A percentile compares a stretch with the other conserved stretches of the same genome.
Evolutionary conservation across 1,139 yeast species (phyloP).

Genomic region (Suhomyces yuchorum): DNA sequence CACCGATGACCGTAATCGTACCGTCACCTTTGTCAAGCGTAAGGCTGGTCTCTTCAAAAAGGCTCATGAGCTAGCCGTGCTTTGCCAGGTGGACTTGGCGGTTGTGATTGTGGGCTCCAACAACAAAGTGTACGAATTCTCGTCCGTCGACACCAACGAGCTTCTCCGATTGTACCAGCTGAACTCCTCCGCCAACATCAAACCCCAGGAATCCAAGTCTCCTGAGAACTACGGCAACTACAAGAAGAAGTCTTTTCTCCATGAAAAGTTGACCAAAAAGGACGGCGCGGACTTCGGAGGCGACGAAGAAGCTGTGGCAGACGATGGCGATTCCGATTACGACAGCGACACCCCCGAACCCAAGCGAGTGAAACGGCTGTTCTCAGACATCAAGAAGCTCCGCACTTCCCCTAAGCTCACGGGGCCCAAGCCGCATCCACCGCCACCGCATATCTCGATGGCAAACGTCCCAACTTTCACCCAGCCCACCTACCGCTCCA

Average conservation of each 20-base stretch:
- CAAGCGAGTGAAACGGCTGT: constrained; percentile 26
- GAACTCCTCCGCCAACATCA: constrained; percentile 18
- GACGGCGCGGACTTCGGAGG: constrained; percentile 16
- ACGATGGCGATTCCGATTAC: constrained; percentile 31
- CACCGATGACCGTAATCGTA: constrained; percentile 82
- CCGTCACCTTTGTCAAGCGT: constrained; percentile 89
- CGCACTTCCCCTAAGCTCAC: constrained; percentile 9
- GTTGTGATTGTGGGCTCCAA: constrained; percentile 87
- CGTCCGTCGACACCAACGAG: constrained; percentile 68
- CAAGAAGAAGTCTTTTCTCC: constrained; percentile 30
- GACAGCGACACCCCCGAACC: constrained; percentile 35
- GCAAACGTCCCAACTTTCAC: constrained; percentile 35
- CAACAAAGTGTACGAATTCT: constrained; percentile 77
- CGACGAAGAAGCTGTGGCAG: constrained; percentile 27
- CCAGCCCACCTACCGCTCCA: constrained; percentile 18
- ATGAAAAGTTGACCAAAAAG: constrained; percentile 15
- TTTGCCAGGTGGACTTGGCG: constrained; percentile 92
- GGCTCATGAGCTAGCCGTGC: constrained; percentile 90
- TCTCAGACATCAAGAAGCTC: constrained; percentile 9
- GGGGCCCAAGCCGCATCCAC: constrained; percentile 21
- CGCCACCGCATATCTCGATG: constrained; percentile 30
- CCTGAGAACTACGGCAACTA: constrained; percentile 61
- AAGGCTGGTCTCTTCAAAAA: constrained; percentile 95
- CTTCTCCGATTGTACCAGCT: constrained; percentile 56
- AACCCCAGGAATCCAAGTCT: constrained; percentile 58